Evolutionary conservation across 2,329 filamentous ascomycete genomes (phyloP).

Genomic region (Proliferodiscus dingleyae): DNA sequence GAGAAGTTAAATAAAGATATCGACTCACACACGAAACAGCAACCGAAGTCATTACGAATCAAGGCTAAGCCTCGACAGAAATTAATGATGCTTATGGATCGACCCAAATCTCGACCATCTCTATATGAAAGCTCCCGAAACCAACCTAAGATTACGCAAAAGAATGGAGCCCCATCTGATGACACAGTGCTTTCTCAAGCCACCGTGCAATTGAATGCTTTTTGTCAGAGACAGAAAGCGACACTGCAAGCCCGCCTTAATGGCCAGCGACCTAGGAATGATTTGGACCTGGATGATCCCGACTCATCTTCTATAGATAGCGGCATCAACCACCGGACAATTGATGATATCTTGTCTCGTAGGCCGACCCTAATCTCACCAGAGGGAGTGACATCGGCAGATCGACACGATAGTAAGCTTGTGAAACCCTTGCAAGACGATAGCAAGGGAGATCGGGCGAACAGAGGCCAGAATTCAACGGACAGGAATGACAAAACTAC

Average conservation of each 20-base stretch:
- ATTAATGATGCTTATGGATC: constrained; percentile 30
- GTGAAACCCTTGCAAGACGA: background rate
- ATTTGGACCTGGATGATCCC: constrained; percentile 8
- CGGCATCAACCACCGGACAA: constrained; percentile 19
- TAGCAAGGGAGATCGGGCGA: too few species aligned
- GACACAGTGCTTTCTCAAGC: constrained; percentile 17
- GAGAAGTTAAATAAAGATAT: background rate
- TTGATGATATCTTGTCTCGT: constrained; percentile 17
- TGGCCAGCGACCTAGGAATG: constrained; percentile 3
- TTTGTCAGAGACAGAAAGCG: constrained; percentile 17
- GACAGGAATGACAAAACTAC: background rate
- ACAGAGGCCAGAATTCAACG: background rate
- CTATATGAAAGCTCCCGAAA: background rate
- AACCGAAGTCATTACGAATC: constrained; percentile 25
- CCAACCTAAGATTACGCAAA: background rate
- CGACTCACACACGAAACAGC: background rate
- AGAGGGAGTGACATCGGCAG: background rate
- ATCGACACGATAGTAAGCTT: background rate
- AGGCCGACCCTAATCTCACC: background rate
- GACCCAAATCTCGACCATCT: constrained; percentile 12
- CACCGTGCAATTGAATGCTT: constrained; percentile 14
- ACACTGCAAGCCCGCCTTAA: constrained; percentile 14
- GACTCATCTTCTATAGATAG: constrained; percentile 9
- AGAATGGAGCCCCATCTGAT: background rate
- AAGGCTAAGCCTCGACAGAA: constrained; percentile 24